Conservation (phyloP, 164 flowering plant species). For the Protea cynaroides region DNA sequence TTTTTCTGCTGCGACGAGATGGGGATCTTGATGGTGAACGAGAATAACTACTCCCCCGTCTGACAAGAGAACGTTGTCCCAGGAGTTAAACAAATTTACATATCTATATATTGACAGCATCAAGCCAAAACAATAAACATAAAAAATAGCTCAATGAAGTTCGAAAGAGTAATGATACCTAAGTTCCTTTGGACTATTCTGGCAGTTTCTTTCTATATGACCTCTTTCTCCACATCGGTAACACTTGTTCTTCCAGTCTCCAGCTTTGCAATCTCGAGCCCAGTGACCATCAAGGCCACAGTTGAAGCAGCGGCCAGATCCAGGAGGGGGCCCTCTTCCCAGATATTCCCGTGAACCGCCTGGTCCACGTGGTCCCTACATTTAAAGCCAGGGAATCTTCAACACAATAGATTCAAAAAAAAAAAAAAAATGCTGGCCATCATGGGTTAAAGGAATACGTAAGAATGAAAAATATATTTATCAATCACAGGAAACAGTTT, state of each 20-base stretch:
- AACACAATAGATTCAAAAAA: not conserved
- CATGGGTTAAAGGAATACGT: too few species aligned
- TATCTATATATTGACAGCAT: too few species aligned
- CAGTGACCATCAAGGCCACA: constrained; percentile 98
- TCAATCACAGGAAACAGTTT: too few species aligned
- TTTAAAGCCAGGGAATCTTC: not conserved
- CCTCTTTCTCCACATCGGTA: constrained; percentile 93
- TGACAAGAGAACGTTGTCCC: not conserved
- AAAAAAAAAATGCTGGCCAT: too few species aligned
- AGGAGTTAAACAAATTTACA: too few species aligned
- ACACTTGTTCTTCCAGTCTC: constrained; percentile 98
- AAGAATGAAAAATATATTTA: too few species aligned
- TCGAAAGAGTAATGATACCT: constrained; percentile 28
- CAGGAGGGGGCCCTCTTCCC: constrained; percentile 94
- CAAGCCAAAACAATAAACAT: not conserved
- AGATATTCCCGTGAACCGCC: constrained; percentile 40
- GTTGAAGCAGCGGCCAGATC: constrained; percentile 93
- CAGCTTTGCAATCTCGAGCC: constrained; percentile 98
- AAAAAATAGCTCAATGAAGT: not conserved
- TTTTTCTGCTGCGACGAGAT: constrained; percentile 56
- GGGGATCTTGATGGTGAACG: constrained; percentile 54
- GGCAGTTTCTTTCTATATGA: constrained; percentile 81
- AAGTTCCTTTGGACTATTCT: constrained; percentile 75
- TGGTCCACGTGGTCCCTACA: constrained; percentile 32
- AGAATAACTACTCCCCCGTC: constrained; percentile 54